Base-by-base conservation (phyloP, 495 filamentous ascomycete genomes). In the Annulohypoxylon maeteangense region DNA sequence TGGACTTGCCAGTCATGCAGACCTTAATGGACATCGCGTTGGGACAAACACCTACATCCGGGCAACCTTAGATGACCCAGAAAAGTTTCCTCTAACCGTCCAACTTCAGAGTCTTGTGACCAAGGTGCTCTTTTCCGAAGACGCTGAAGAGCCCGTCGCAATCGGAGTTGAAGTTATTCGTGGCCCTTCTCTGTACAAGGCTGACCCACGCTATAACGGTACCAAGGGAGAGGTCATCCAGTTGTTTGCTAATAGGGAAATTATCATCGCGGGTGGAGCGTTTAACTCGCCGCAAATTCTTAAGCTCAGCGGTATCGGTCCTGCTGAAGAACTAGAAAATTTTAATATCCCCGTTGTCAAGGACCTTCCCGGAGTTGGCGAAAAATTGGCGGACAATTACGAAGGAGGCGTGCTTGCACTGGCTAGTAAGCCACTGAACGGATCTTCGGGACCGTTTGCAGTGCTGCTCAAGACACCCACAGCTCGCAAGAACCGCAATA, bases 251-350 rank as follows among this genome's bases (percentile, higher is more conserved):
- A 72, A 67, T 0, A 82, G 81, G 53, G 87, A 90, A 71, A 85
- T 88, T 18, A 89, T 90, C 65, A 68, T 90, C 4, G 75, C 87
- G 0, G 83, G 85, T 55, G 87, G 87, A 10, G 73, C 83, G 22
- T 80, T 89, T 65, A 86, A 86, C 68, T 83, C 85, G 22, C 87
- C 87, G 0, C 85, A 88, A 64, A 79, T 90, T n/a, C 79, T 90
- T n/a, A 87, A 83, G 70, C 80, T 85, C 18, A 79, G 75, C 75
- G 83, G 83, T 29, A 77, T 84, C 44, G 82, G 82, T 0, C 81
- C 81, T 4, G 75, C 73, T 2, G 68, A 70, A 16, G 81, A 84
- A 64, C 78, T 84, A 0, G 34, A 72, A 29, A 77, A 80, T 62
- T 81, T 83, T 63, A 47, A 71, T 56, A 89, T 90, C 51, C 66